These are phyloP conservation scores for Podospora comata DNA, from an alignment of 495 filamentous ascomycete genomes.

Conservation along the genomic window DNA sequence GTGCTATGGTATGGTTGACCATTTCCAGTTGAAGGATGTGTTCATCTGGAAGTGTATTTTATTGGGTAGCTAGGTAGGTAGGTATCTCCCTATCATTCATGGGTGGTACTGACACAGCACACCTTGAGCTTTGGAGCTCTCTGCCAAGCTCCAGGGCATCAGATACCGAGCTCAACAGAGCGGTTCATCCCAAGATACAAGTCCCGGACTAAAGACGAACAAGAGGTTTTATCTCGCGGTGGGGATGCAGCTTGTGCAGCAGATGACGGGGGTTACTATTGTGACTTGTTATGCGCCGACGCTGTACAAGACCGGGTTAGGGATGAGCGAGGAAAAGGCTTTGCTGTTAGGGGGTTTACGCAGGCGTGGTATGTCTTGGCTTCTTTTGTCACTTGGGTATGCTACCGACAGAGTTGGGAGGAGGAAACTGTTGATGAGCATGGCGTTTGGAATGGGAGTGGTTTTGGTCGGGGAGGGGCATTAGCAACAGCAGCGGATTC, in stretches of 20 bases:
- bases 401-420: slow-evolving; percentile 53
- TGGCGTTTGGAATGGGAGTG: slow-evolving; percentile 44
- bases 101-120: too few relatives aligned
- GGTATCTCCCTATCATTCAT: too few relatives aligned
- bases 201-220: slow-evolving; percentile 4
- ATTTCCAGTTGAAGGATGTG: too few relatives aligned
- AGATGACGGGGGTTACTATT: slow-evolving; percentile 51
- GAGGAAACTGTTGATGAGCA: slow-evolving; percentile 48
- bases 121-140: too few relatives aligned
- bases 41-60: too few relatives aligned
- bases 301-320: slow-evolving; percentile 52
- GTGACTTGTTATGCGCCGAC: slow-evolving; percentile 54
- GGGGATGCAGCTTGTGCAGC: slow-evolving; percentile 51
- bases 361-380: slow-evolving; percentile 39
- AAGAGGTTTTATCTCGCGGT: slow-evolving; percentile 50
- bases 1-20: too few relatives aligned
- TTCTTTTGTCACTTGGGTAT: slow-evolving; percentile 41
- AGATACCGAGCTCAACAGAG: too few relatives aligned
- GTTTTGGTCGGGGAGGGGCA: slow-evolving; percentile 34
- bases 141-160: too few relatives aligned
- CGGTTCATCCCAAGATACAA: too few relatives aligned
- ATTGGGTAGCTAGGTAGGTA: too few relatives aligned
- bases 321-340: slow-evolving; percentile 49
- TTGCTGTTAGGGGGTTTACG: slow-evolving; percentile 51
- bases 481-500: slow-evolving; percentile 38